Conservation (phyloP, 257 asterid species). For the Fraxinus pennsylvanica region DNA sequence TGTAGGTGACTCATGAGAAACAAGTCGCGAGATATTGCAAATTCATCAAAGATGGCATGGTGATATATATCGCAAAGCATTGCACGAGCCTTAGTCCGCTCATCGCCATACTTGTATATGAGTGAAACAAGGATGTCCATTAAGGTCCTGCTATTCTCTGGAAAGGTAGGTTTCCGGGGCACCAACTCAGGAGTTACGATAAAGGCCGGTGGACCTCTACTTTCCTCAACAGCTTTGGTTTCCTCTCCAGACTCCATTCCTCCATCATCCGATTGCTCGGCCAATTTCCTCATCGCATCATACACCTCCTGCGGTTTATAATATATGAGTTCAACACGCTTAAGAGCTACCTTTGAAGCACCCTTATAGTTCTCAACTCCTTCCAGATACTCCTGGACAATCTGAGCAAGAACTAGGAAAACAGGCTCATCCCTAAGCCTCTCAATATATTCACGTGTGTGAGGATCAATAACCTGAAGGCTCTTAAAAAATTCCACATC, state of each 20-base stretch:
- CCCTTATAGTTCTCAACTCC: constrained; percentile 66
- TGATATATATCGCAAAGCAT: constrained; percentile 98
- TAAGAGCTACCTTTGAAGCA: constrained; percentile 92
- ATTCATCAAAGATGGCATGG: constrained; percentile 81
- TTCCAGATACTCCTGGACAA: constrained; percentile 78
- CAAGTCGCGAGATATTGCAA: constrained; percentile 79
- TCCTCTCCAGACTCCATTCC: constrained; percentile 62
- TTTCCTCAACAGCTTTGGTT: constrained; percentile 55
- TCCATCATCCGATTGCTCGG: constrained; percentile 53
- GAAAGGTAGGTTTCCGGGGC: constrained; percentile 80
- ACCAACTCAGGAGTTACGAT: constrained; percentile 78
- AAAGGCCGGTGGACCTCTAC: constrained; percentile 62
- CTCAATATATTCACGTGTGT: constrained; percentile 88
- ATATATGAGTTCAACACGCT: constrained; percentile 81
- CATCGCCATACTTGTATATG: constrained; percentile 84
- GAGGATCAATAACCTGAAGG: constrained; percentile 95
- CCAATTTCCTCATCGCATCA: constrained; percentile 88
- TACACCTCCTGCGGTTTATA: constrained; percentile 95
- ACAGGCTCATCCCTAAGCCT: constrained; percentile 89
- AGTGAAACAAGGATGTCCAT: constrained; percentile 82
- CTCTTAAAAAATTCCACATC: constrained; percentile 90
- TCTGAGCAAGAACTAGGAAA: constrained; percentile 80
- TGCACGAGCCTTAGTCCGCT: constrained; percentile 94
- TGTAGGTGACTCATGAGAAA: constrained; percentile 96
- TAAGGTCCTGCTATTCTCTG: constrained; percentile 81